Evolutionary conservation across 2,329 filamentous ascomycete species (phyloP).

Genomic region (Cladobotryum protrusum): DNA sequence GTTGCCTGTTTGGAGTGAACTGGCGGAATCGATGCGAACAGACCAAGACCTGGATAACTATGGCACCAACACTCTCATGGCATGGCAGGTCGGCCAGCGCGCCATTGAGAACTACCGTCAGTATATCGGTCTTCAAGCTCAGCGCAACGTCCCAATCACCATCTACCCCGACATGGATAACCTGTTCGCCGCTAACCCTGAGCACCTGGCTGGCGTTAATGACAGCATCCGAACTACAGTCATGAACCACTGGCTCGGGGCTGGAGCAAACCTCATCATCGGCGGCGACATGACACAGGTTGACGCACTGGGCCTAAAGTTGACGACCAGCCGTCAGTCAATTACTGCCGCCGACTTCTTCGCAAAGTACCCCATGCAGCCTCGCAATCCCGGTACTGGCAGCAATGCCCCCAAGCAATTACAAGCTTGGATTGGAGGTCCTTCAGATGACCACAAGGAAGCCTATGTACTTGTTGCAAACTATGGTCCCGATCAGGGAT

Average conservation of each 20-base stretch:
- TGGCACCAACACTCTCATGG: slow-evolving; percentile 8
- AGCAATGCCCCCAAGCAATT: slow-evolving; percentile 10
- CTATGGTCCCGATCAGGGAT: slow-evolving; percentile 8
- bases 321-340: slow-evolving; percentile 7
- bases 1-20: slow-evolving; percentile 9
- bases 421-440: slow-evolving; percentile 10
- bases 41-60: slow-evolving; percentile 13
- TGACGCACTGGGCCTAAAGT: slow-evolving; percentile 8
- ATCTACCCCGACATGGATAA: slow-evolving; percentile 9
- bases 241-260: slow-evolving; percentile 8
- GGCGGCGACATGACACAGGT: slow-evolving; percentile 5
- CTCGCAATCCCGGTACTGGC: slow-evolving; percentile 11
- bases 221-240: slow-evolving; percentile 5
- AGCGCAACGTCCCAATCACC: slow-evolving; percentile 8
- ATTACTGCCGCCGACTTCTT: slow-evolving; percentile 9
- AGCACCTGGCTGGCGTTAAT: slow-evolving; percentile 2
- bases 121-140: slow-evolving; percentile 11
- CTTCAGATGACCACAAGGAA: slow-evolving; percentile 6
- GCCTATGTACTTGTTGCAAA: slow-evolving; percentile 11
- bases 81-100: slow-evolving; percentile 9
- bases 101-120: slow-evolving; percentile 13
- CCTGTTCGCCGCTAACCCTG: slow-evolving; percentile 3
- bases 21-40: slow-evolving; percentile 10
- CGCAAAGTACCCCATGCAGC: slow-evolving; percentile 12
- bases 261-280: slow-evolving; percentile 5